These are phyloP conservation scores for Aspergillus ochraceus DNA, from an alignment of 2,329 filamentous ascomycete species.

Conservation along the genomic window DNA sequence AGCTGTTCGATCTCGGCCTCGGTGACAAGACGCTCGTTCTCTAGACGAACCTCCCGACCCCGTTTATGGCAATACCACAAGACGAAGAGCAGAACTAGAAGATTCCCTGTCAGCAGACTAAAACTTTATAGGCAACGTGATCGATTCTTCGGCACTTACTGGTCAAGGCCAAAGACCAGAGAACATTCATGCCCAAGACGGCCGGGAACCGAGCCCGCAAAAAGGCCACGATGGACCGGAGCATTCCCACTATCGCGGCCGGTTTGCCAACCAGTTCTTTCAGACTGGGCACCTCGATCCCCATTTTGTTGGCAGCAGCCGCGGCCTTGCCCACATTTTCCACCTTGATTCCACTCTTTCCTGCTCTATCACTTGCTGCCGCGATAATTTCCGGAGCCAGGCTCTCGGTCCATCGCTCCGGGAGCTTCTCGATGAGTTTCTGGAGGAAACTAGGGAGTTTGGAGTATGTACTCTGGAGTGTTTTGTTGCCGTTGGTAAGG, in stretches of 20 bases:
- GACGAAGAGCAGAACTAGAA: conserved; percentile 80
- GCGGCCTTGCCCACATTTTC: conserved; percentile 53
- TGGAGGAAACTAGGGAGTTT: conserved; percentile 76
- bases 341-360: conserved; percentile 59
- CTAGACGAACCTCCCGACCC: conserved; percentile 79
- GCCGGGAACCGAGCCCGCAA: conserved; percentile 86
- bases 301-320: conserved; percentile 64
- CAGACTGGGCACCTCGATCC: conserved; percentile 68
- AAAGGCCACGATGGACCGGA: conserved; percentile 88
- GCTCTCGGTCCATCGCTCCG: conserved; percentile 73
- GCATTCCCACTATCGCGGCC: conserved; percentile 77
- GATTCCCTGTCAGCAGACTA: background rate
- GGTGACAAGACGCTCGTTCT: conserved; percentile 55
- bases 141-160: conserved; percentile 54
- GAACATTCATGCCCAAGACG: conserved; percentile 84
- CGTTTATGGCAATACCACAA: conserved; percentile 99
- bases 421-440: conserved; percentile 81
- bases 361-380: conserved; percentile 68
- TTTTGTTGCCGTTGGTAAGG: conserved; percentile 62
- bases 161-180: conserved; percentile 87
- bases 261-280: conserved; percentile 82
- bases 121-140: background rate
- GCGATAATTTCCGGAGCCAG: conserved; percentile 82
- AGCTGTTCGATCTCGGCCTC: conserved; percentile 45
- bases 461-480: conserved; percentile 63